phyloP scores from a whole-genome alignment of 2,329 filamentous ascomycete genomes.

The Diaporthe sp. region DNA sequence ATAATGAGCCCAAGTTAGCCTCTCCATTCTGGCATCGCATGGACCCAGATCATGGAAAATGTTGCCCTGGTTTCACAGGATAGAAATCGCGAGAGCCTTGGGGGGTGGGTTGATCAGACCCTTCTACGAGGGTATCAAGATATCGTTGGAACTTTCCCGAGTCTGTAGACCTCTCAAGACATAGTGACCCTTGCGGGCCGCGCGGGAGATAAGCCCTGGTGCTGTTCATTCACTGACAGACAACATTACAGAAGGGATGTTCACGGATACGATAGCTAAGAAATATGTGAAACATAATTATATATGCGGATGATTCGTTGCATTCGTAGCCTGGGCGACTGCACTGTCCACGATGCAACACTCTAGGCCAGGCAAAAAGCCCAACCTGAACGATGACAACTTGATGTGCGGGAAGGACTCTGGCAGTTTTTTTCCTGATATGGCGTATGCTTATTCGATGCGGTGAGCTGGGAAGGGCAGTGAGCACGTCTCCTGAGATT shows the following conservation, averaged over 20 bases:
- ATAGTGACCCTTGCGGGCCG: neutral
- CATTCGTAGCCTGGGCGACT: neutral
- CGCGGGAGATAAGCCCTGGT: neutral
- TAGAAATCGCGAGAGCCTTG: neutral
- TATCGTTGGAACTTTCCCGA: no score
- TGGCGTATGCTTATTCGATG: neutral
- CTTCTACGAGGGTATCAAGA: neutral
- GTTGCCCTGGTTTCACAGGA: neutral
- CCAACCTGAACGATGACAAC: neutral
- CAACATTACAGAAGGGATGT: neutral
- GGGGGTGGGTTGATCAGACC: neutral
- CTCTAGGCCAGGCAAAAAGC: neutral
- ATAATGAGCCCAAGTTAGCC: neutral
- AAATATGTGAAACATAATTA: neutral
- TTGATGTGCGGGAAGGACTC: neutral
- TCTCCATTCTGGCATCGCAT: neutral
- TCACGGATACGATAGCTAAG: no score
- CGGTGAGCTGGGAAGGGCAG: neutral
- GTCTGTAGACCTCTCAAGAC: neutral
- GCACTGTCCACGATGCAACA: neutral
- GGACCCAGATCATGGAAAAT: neutral
- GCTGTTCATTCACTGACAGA: neutral
- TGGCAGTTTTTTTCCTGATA: neutral
- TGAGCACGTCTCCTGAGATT: neutral
- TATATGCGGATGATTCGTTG: neutral